Evolutionary conservation across 768 basidiomycete species (phyloP).

Genomic region (Rubroboletus pulcherrimus): DNA sequence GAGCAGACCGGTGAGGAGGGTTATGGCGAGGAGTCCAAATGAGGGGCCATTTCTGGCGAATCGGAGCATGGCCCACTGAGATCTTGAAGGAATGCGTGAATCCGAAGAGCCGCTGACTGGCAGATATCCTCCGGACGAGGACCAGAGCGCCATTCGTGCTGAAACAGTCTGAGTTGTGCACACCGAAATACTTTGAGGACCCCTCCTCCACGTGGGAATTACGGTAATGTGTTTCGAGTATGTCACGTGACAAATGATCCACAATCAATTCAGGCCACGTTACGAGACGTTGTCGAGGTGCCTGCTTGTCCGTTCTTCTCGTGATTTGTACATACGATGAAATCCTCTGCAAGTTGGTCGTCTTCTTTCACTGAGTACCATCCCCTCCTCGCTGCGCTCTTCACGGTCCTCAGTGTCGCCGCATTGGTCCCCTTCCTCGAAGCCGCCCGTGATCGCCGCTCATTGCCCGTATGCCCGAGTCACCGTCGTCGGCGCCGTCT

Average conservation of each 20-base stretch:
- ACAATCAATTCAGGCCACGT: too few species aligned
- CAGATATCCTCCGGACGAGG: slow-evolving; percentile 17
- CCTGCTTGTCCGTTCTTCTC: too few species aligned
- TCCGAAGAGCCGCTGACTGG: slow-evolving; percentile 17
- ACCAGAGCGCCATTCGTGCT: slow-evolving; percentile 9
- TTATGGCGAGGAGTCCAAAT: slow-evolving; percentile 15
- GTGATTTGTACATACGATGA: too few species aligned
- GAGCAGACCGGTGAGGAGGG: slow-evolving; percentile 23
- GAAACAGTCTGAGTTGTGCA: background rate
- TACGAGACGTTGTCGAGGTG: too few species aligned
- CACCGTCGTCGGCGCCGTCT: slow-evolving; percentile 38
- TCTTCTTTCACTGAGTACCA: slow-evolving; percentile 36
- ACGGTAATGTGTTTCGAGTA: too few species aligned
- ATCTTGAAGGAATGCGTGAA: background rate
- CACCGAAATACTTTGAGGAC: too few species aligned
- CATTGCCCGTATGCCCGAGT: slow-evolving; percentile 37
- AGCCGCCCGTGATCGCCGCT: slow-evolving; percentile 37
- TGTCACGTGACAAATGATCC: too few species aligned
- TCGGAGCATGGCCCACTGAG: slow-evolving; percentile 12
- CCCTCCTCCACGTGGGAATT: too few species aligned
- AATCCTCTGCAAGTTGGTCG: slow-evolving; percentile 41
- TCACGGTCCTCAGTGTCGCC: slow-evolving; percentile 8
- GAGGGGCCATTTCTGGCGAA: slow-evolving; percentile 17
- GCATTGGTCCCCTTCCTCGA: slow-evolving; percentile 45
- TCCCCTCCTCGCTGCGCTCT: slow-evolving; percentile 16